Base-by-base conservation (phyloP, 129 eudicot genomes). In the Heracleum sosnowskyi region DNA sequence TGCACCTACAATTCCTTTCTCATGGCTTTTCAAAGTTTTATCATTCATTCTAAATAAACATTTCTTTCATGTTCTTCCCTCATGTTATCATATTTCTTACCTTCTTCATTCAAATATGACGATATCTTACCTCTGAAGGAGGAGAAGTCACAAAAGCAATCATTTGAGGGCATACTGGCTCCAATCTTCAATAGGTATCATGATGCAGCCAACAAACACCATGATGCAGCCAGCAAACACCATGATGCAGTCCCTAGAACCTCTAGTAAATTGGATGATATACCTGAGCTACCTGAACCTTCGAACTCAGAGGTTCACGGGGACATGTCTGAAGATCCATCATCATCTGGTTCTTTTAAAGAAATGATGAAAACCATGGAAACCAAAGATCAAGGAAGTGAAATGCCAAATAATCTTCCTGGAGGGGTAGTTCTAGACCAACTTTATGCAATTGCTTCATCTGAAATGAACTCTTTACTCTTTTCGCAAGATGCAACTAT, bases 351-450 rank as follows among this genome's bases (percentile, higher is more conserved):
- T 29, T 85, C 79, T 79, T 92, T 95, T 78, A 92, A 86, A 75
- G 95, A 92, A 76, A 63, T 88, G 70, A 53, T 95, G 82, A 88
- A 86, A 86, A 86, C 24, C 57, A 31, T 90, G 81, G 94, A 90
- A 78, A 77, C 64, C n/a, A 87, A 76, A 83, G 97, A 95, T 63
- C 87, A 85, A 76, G 93, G 81, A 20, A 79, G 40, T 24, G 97
- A 90, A 77, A 82, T 85, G 83, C 97, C 99, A 20, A 81, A 60
- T 76, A 87, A 81, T 87, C 86, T 94, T 71, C 83, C 94, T 37
- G 94, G 92, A 42, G 98, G 98, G 15, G 81, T 88, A 60, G 81
- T 92, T 75, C 31, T 95, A 20, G 92, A 95, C 80, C 91, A 92
- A 66, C 63, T 88, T 44, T 95, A 88, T 74, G 87, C 76, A 18